Evolutionary conservation across 2,329 filamentous ascomycete species (phyloP).

Genomic region (Penicillium thymicola): DNA sequence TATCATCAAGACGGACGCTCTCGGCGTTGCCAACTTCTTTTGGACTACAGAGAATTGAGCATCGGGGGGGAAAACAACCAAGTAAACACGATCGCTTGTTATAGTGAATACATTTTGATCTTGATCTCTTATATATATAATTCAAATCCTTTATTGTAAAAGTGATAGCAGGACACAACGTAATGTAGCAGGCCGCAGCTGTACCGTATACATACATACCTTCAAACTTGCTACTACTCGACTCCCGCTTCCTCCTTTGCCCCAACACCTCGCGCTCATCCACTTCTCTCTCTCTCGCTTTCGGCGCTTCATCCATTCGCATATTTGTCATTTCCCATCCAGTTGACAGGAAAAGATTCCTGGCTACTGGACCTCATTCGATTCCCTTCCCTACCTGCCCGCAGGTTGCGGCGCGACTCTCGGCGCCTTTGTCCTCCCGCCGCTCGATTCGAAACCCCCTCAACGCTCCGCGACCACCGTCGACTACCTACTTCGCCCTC

Average conservation of each 20-base stretch:
- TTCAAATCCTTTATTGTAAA: not conserved
- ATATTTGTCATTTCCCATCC: constrained; percentile 10
- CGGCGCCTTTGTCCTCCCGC: constrained; percentile 28
- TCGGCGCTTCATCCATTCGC: constrained; percentile 18
- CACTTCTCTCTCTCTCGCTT: constrained; percentile 12
- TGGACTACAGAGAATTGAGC: constrained; percentile 1
- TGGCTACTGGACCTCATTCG: constrained; percentile 20
- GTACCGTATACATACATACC: constrained; percentile 21
- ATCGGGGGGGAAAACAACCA: not conserved
- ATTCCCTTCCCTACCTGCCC: constrained; percentile 16
- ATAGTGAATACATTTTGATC: not conserved
- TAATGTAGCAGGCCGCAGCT: constrained; percentile 10
- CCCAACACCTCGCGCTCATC: constrained; percentile 17
- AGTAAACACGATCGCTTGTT: not conserved
- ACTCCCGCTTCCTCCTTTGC: constrained; percentile 22
- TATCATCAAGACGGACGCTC: constrained; percentile 2
- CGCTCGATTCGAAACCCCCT: constrained; percentile 27
- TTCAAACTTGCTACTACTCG: constrained; percentile 19
- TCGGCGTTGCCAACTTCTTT: constrained; percentile 7
- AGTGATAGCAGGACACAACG: not conserved
- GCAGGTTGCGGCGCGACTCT: constrained; percentile 26
- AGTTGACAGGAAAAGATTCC: constrained; percentile 20
- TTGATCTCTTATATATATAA: not conserved
- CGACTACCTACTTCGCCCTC: constrained; percentile 16
- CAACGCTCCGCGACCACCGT: constrained; percentile 23